Base-by-base conservation (phyloP, 2,329 filamentous ascomycete genomes). In the Fusarium kyushuense region DNA sequence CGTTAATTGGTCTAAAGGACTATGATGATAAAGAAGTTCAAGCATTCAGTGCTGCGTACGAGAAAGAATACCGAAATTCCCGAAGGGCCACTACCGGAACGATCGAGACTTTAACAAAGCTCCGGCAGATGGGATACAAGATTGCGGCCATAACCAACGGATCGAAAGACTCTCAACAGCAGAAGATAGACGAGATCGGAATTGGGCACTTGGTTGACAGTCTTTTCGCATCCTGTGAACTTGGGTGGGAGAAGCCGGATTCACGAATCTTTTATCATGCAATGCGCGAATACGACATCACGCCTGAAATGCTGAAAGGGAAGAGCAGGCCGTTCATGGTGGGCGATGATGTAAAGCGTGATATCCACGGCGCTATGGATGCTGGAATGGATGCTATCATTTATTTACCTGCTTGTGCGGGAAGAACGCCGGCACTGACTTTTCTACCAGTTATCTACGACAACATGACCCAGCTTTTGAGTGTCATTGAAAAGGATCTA, bases 371-470 rank as follows among this genome's bases (percentile, higher is more conserved):
- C 21, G 9, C 40, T 12, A 11, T 17, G 19, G 14, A 16, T 7
- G 14, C 16, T 17, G 21, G 40, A 9, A 9, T 42, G 40, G 4
- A 42, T 6, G 19, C 21, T 17, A 10, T 42, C 1, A 5, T 25
- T 14, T 42, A 25, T 42, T 25, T 19, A 6, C 11, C n/a, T 38
- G 11, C n/a, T 6, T 13, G 11, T 4, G n/a, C 11, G 12, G 11
- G 5, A 13, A 3, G 5, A 19, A 11, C 7, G 2, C n/a, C 35
- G 4, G 6, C 3, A 4, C 4, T 5, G n/a, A 13, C 6, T 2
- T 13, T 6, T 21, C 7, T 13, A 4, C 35, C 35, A 4, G n/a
- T 38, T 19, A 38, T 38, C 12, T 0, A 13, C n/a, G 35, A 13
- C 11, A 6, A 42, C 14, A 42, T 42, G 21, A 2, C 9, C 7